Evolutionary conservation across 352 stramenopile species (phyloP).

Genomic region (Phytophthora aleatoria): DNA sequence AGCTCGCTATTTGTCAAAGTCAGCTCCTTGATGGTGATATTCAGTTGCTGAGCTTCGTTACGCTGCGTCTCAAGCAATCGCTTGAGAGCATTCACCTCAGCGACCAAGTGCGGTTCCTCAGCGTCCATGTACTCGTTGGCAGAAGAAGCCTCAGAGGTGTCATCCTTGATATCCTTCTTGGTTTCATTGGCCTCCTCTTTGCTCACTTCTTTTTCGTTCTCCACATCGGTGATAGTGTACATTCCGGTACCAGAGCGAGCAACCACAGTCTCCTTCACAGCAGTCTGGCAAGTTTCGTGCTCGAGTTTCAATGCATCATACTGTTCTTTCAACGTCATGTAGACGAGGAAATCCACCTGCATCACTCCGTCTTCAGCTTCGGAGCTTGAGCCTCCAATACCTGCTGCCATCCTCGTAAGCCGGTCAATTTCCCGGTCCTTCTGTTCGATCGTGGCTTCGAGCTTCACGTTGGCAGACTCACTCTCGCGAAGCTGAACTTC

Average conservation of each 20-base stretch:
- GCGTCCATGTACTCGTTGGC: conserved; percentile 64
- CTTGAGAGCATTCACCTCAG: conserved; percentile 61
- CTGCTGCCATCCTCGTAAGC: conserved; percentile 43
- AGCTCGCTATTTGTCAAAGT: conserved; percentile 30
- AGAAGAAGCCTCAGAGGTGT: conserved; percentile 54
- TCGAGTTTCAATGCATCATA: conserved; percentile 54
- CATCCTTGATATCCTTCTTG: conserved; percentile 27
- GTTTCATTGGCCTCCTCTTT: conserved; percentile 5
- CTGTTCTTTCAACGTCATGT: conserved; percentile 58
- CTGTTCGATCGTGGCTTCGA: conserved; percentile 52
- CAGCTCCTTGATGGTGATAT: conserved; percentile 26
- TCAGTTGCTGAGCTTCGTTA: conserved; percentile 28
- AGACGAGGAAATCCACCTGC: conserved; percentile 61
- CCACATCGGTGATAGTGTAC: conserved; percentile 25
- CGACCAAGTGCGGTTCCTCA: conserved; percentile 56
- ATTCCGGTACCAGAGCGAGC: conserved; percentile 7
- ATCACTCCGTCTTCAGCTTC: conserved; percentile 41
- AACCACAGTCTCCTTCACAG: conserved; percentile 12
- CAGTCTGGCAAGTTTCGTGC: conserved; percentile 33
- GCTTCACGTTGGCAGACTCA: conserved; percentile 57
- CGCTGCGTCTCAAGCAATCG: conserved; percentile 22
- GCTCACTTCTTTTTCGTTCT: conserved; percentile 32
- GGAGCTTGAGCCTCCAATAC: conserved; percentile 33
- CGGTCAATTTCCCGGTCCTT: conserved; percentile 57
- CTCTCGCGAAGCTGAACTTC: conserved; percentile 59